Base-by-base conservation (phyloP, 2,329 filamentous ascomycete genomes). In the Diaporthe ampelina region DNA sequence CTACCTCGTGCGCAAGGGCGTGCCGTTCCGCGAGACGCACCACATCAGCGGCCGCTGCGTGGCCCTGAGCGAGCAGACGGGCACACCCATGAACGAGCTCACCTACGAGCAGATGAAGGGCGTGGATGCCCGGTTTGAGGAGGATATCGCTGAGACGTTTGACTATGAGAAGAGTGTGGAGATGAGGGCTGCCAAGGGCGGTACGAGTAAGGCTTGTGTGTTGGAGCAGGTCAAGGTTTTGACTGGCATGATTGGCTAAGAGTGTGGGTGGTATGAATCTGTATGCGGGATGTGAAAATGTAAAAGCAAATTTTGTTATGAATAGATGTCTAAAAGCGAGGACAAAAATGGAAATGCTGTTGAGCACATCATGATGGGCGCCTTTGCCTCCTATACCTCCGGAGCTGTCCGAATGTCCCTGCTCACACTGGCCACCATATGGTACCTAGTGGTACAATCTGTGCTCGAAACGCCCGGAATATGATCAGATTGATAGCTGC, bases 121-220 rank as follows among this genome's bases (percentile, higher is more conserved):
- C 6, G 89, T 97, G 3, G 93, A 96, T 77, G 79, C 83, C 1
- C 88, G 93, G 68, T 94, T 97, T 77, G 91, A 90, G 40, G 88
- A 91, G 74, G 94, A 97, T 81, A 90, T 97, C 54, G 83, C 89
- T 61, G 85, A 90, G 63, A 90, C 90, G 35, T 94, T 98, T 81
- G 90, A 97, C 84, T 97, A 97, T 80, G 92, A 97, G 84, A 90
- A 90, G 77, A 94, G 92, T 75, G 94, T 97, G 9, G 95, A 98
- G 88, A 89, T 93, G 86, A 91, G 93, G 80, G 89, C 91, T 56
- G 92, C 94, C 3, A 91, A 91, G 78, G 95, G 95, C 32, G 94
- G 94, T 37, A 97, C 94, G 32, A 95, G 94, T 85, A 91, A 89
- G 84, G 88, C 88, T 17, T 88, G 90, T 32, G 92, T 94, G 9